Evolutionary conservation across 768 basidiomycete genomes (phyloP), one percentile per base, ranked within the genome.

Genomic region (Pleurotus salmoneostramineus): DNA sequence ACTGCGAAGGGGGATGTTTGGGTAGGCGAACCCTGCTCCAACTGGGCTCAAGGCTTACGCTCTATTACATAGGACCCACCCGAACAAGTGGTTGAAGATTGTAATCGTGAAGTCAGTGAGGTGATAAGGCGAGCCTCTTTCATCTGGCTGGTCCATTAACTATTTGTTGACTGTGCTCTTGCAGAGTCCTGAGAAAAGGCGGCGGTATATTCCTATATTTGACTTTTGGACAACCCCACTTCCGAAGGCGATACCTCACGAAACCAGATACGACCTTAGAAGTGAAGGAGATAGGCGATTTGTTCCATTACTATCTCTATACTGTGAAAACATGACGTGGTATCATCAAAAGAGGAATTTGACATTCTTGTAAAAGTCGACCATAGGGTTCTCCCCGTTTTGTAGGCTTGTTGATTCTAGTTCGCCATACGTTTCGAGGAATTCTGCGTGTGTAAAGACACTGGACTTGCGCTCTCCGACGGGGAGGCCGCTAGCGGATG

Each of bases 351-450:
- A 96, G 66, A 96, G 76, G 68, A 97, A 87, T 71, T 95, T 94
- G 60, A 95, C 95, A 74, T 97, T 97, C 72, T 89, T 83, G 70
- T 97, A 98, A 70, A 88, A 95, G 63, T 88, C 85, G 57, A 95
- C 66, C 79, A 97, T 78, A 5, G 95, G 92, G 69, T 95, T 95
- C 72, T 91, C 91, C 51, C 95, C 93, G 68, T 83, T 95, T 60
- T 74, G 77, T 56, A 94, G 71, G 46, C 77, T 78, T 17, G 96
- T 97, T 69, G 74, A 78, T 59, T 74, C 75, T 35, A 93, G 66
- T 60, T 93, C 86, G 40, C 85, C 94, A 68, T 93, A 98, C 48
- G 88, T 87, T 65, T 83, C 81, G 78, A 98, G 74, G 68, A 98
- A 98, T 69, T 95, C 89, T 40, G 87, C 79, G 67, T 99, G 96